Percentiles rank a stretch among this genome's conserved stretches.
Conservation (phyloP, 805 yeast genomes). For the Metschnikowia continentalis region DNA sequence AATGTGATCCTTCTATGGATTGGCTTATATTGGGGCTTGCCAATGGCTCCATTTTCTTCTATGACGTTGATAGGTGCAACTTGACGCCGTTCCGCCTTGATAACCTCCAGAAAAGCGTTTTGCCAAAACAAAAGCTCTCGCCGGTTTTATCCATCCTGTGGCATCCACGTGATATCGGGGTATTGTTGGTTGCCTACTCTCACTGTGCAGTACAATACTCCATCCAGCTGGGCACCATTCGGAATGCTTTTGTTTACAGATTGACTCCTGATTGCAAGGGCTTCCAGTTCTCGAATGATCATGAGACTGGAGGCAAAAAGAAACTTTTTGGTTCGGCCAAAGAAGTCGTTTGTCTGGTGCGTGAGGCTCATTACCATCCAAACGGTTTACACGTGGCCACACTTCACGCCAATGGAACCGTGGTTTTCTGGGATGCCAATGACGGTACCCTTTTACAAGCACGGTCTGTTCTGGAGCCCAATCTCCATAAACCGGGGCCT, state of each 20-base stretch:
- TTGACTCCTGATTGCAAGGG: constrained; percentile 70
- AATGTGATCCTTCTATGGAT: constrained; percentile 82
- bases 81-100: constrained; percentile 64
- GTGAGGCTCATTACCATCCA: constrained; percentile 80
- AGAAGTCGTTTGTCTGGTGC: constrained; percentile 28
- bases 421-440: constrained; percentile 90
- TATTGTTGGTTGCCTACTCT: constrained; percentile 67
- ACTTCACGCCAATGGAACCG: constrained; percentile 73
- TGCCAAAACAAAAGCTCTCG: constrained; percentile 55
- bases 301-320: constrained; percentile 38
- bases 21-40: constrained; percentile 79
- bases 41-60: constrained; percentile 68
- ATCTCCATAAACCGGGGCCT: constrained; percentile 52
- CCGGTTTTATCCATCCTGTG: constrained; percentile 66
- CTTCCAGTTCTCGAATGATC: constrained; percentile 25
- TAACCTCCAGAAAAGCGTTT: constrained; percentile 59
- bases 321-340: constrained; percentile 37
- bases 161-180: constrained; percentile 88
- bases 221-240: constrained; percentile 55
- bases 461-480: constrained; percentile 61
- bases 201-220: constrained; percentile 68
- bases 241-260: constrained; percentile 54
- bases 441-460: constrained; percentile 74
- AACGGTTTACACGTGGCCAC: constrained; percentile 83
- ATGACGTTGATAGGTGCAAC: constrained; percentile 75